These are phyloP conservation scores for Orychophragmus violaceus DNA, from an alignment of 345 rosid species.

Conservation along the genomic window DNA sequence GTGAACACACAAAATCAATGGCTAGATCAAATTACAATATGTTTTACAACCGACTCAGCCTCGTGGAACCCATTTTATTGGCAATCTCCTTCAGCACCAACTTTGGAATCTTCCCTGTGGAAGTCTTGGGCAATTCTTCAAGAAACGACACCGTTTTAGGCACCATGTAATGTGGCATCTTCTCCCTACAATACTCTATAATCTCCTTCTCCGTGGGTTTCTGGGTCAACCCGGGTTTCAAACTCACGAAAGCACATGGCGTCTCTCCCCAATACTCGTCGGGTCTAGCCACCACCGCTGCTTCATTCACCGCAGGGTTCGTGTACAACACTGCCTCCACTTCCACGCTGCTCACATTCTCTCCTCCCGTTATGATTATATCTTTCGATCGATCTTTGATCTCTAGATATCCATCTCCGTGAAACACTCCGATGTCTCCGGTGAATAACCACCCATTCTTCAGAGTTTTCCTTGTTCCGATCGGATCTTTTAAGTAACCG, in stretches of 20 bases:
- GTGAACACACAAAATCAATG: neutral
- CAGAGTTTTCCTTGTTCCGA: constrained; percentile 42
- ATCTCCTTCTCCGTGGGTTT: constrained; percentile 28
- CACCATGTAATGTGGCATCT: constrained; percentile 56
- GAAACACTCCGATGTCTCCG: constrained; percentile 69
- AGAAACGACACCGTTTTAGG: constrained; percentile 52
- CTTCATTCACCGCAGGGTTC: constrained; percentile 63
- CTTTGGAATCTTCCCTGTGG: constrained; percentile 56
- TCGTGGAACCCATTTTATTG: constrained; percentile 28
- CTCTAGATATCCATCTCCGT: constrained; percentile 60
- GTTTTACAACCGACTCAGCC: constrained; percentile 34
- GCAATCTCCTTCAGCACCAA: constrained; percentile 40
- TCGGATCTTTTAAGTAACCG: constrained; percentile 65
- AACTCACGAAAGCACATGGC: constrained; percentile 54
- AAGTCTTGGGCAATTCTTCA: constrained; percentile 54
- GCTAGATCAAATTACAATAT: neutral
- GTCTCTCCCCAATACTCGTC: constrained; percentile 81
- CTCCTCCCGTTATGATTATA: constrained; percentile 76
- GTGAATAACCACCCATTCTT: constrained; percentile 60
- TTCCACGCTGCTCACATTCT: constrained; percentile 72
- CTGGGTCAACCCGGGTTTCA: constrained; percentile 41
- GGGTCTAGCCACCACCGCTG: constrained; percentile 77
- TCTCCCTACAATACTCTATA: constrained; percentile 36
- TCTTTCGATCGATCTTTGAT: constrained; percentile 77
- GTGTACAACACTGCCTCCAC: constrained; percentile 61